phyloP scores from a whole-genome alignment of 2,329 filamentous ascomycete genomes.

The Sarocladium brachiariae region DNA sequence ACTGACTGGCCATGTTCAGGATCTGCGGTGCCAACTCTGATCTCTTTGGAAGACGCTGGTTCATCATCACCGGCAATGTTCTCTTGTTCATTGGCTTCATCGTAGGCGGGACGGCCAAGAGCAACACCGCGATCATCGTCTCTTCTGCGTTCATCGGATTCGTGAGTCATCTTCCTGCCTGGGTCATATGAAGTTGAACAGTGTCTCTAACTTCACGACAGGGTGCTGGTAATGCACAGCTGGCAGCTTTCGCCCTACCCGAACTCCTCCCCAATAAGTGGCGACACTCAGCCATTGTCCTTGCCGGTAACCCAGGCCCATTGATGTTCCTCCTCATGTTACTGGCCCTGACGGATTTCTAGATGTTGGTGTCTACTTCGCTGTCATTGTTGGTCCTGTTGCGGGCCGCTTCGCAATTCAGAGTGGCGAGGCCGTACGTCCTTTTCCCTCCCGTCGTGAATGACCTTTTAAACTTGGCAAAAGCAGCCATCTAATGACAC shows the following conservation, averaged over 20 bases:
- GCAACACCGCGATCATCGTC: constrained; percentile 29
- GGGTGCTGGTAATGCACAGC: constrained; percentile 36
- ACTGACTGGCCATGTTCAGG: constrained; percentile 11
- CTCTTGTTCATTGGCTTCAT: constrained; percentile 28
- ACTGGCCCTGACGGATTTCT: not conserved
- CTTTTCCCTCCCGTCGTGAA: not conserved
- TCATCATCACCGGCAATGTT: constrained; percentile 21
- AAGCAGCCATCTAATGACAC: too few relatives aligned
- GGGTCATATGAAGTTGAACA: not conserved
- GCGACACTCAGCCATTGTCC: constrained; percentile 35
- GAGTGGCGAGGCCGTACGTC: constrained; percentile 19
- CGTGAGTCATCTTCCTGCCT: constrained; percentile 9
- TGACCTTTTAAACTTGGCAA: too few relatives aligned
- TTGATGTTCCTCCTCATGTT: not conserved
- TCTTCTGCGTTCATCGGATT: constrained; percentile 36
- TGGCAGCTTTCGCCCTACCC: constrained; percentile 37
- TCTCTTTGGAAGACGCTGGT: constrained; percentile 33
- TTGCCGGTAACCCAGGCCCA: constrained; percentile 20
- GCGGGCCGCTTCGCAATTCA: constrained; percentile 34
- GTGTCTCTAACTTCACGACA: too few relatives aligned
- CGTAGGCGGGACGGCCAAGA: constrained; percentile 31
- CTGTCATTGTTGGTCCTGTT: constrained; percentile 38
- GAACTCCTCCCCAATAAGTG: constrained; percentile 43
- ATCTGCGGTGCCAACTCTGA: constrained; percentile 37
- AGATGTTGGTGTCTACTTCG: constrained; percentile 34